Evolutionary conservation across 2,329 filamentous ascomycete genomes (phyloP).

Genomic region (Tolypocladium ovalisporum): DNA sequence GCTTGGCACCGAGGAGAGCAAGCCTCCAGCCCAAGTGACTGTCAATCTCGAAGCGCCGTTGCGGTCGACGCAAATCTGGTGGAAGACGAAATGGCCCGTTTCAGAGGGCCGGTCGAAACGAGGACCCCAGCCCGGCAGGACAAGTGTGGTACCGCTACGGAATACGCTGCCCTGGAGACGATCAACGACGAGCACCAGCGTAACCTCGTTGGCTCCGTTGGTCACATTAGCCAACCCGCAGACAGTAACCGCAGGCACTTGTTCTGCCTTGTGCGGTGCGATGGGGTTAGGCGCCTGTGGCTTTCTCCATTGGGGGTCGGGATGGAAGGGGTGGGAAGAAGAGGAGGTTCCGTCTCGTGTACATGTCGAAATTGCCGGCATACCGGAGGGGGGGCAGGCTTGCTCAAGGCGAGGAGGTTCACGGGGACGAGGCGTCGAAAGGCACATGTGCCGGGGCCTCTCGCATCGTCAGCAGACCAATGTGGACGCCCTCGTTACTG

Average conservation of each 20-base stretch:
- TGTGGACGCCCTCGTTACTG: neutral
- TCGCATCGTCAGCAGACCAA: neutral
- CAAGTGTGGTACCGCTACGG: neutral
- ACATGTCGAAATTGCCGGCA: neutral
- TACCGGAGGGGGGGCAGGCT: neutral
- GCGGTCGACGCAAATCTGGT: neutral
- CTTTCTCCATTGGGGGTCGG: neutral
- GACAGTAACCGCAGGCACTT: neutral
- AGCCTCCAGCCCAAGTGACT: neutral
- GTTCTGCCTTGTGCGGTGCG: neutral
- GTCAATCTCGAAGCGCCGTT: neutral
- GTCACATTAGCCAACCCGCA: neutral
- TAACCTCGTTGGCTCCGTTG: neutral
- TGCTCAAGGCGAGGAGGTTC: neutral
- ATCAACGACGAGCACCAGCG: neutral
- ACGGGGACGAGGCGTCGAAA: neutral
- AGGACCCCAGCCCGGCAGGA: neutral
- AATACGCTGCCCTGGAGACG: neutral
- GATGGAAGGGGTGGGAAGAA: neutral
- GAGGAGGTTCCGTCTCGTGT: neutral
- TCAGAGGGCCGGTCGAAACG: neutral
- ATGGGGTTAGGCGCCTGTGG: neutral
- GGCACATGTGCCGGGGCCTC: neutral
- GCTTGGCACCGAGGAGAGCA: neutral
- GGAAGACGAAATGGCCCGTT: constrained; percentile 1